Evolutionary conservation across 2,329 filamentous ascomycete genomes (phyloP).

Genomic region (Teratosphaeria epicoccoides): DNA sequence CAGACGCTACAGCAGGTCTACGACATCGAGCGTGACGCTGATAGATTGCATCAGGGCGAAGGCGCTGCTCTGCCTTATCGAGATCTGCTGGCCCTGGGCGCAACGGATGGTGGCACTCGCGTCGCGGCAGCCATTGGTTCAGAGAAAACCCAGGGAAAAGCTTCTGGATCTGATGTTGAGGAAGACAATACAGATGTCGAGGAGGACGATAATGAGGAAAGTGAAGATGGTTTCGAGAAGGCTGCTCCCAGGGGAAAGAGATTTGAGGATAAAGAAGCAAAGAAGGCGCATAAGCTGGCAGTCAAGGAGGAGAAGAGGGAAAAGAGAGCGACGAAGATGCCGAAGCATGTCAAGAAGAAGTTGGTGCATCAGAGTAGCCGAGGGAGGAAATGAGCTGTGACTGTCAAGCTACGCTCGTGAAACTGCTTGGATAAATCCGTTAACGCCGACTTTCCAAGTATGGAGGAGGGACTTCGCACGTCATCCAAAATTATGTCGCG

Average conservation of each 20-base stretch:
- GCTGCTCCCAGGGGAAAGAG: constrained; percentile 61
- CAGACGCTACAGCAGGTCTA: constrained; percentile 94
- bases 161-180: constrained; percentile 8
- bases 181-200: constrained; percentile 25
- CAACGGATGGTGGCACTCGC: constrained; percentile 27
- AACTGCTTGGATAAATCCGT: too few relatives aligned
- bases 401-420: too few relatives aligned
- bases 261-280: constrained; percentile 84
- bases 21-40: constrained; percentile 83
- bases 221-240: constrained; percentile 7
- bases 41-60: constrained; percentile 62
- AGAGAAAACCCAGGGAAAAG: constrained; percentile 10
- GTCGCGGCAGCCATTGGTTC: constrained; percentile 2
- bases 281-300: constrained; percentile 77
- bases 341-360: constrained; percentile 91
- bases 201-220: constrained; percentile 27
- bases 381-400: constrained; percentile 47
- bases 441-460: too few relatives aligned
- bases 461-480: too few relatives aligned
- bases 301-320: constrained; percentile 95
- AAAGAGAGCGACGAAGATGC: constrained; percentile 89
- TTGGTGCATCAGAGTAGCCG: constrained; percentile 51
- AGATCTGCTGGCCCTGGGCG: constrained; percentile 65
- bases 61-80: constrained; percentile 74
- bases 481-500: too few relatives aligned